Base-by-base conservation (phyloP, 2,329 filamentous ascomycete species). In the Phialophora expanda region DNA sequence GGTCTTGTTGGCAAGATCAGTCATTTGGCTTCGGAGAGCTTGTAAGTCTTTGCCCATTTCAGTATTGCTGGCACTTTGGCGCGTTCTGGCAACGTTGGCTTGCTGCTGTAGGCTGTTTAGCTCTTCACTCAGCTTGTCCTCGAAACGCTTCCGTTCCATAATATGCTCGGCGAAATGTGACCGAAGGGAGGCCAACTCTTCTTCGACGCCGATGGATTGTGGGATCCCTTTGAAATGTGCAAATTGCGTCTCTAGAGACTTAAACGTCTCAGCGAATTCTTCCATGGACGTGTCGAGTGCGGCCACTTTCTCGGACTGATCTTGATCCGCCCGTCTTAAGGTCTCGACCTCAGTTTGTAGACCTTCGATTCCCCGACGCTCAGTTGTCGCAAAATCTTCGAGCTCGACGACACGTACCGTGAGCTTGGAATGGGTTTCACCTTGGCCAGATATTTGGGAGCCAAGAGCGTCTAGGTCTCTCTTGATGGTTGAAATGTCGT, bases 311-410 rank as follows among this genome's bases (percentile, higher is more conserved):
- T 62, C 53, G 8, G 53, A 38, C 38, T 56, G 60, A 12, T 28
- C 60, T 30, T 62, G 50, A 46, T 55, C 41, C 8, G 38, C 41
- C 20, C 51, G 50, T 17, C 28, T 56, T 22, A 62, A 38, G 8
- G 30, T 32, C 12, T 46, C 53, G 24, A 62, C 22, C 20, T 62
- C 51, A 4, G 41, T 24, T 38, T 48, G 41, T 11, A 55, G 17
- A 20, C 22, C 12, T 20, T 11, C 28, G 9, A 17, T n/a, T 14
- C 12, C 14, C 53, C 12, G 53, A 17, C 4, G 11, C 30, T n/a
- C 26, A 24, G 24, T 11, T 14, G 14, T 34, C 26, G 12, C 8
- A 34, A 11, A 12, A 34, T n/a, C 53, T n/a, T 34, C 53, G 28
- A 55, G 26, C 24, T 17, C 17, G 2, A 4, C 8, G 28, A 55